Conservation (phyloP, 768 basidiomycete genomes). For the Mycena galopus region DNA sequence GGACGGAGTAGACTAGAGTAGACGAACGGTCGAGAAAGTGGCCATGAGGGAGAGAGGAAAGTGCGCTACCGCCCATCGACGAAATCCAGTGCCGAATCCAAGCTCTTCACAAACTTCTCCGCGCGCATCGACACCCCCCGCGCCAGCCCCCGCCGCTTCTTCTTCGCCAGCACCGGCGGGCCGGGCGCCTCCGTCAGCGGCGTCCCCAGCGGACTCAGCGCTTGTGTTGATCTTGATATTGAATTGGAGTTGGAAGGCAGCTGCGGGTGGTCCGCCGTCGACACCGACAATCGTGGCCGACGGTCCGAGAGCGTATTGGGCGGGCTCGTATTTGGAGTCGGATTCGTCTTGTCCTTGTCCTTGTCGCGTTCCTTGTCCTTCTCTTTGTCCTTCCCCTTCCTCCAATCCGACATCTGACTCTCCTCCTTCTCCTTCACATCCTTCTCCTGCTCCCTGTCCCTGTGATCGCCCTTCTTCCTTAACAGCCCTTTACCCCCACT, state of each 20-base stretch:
- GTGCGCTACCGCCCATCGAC: constrained; percentile 49
- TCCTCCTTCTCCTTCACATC: constrained; percentile 31
- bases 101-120: constrained; percentile 50
- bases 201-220: constrained; percentile 28
- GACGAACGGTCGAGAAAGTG: no score
- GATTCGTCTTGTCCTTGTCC: no score
- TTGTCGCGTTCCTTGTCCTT: constrained; percentile 14
- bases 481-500: constrained; percentile 23
- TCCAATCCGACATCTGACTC: constrained; percentile 31
- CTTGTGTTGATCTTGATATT: not conserved
- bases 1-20: no score
- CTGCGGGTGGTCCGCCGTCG: constrained; percentile 24
- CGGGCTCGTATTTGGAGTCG: no score
- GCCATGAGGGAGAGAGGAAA: no score
- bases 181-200: constrained; percentile 5
- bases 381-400: constrained; percentile 33
- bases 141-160: constrained; percentile 47
- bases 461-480: constrained; percentile 33
- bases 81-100: constrained; percentile 58
- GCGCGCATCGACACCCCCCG: constrained; percentile 50
- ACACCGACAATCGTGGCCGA: constrained; percentile 49
- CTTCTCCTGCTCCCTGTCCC: constrained; percentile 36
- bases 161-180: constrained; percentile 32
- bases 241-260: not conserved
- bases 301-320: constrained; percentile 7